Evolutionary conservation across 1,284 basidiomycete genomes (phyloP), one percentile per base, ranked within the genome.

Genomic region (Rhizoctonia solani): DNA sequence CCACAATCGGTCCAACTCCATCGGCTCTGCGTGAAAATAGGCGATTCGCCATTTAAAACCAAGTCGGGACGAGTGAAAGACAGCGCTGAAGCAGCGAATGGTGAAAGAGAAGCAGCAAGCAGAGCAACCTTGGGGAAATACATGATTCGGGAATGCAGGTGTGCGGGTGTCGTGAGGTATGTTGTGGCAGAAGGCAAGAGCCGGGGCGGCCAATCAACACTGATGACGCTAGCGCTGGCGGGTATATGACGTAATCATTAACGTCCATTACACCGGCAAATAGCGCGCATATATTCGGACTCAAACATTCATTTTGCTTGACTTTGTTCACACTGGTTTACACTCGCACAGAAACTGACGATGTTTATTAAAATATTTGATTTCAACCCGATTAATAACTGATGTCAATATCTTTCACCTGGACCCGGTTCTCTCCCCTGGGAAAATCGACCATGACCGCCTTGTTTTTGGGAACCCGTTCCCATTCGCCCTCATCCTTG

Each of bases 391-490:
- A 39, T 30, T 32, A 6, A 29, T 32, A 53, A 4, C 5, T n/a
- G 27, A 61, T 44, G 4, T 16, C 41, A 49, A 61, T 61, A 6
- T 61, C 30, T 39, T 49, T 46, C 3, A 61, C 11, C 29, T 32
- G 29, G n/a, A 61, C 21, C 25, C 32, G 25, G 4, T 29, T 61
- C 42, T 46, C 19, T 1, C 58, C 58, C 25, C 34, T 19, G 25
- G 29, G 37, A 61, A 61, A 61, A 25, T 49, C 75, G 0, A 79
- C 76, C 72, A 75, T 74, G 13, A 79, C 61, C 49, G 73, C 75
- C 42, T 74, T 67, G 54, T 77, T 77, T 72, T 77, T 77, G 47
- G 67, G 68, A 8, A 78, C 75, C 56, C 78, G 69, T 66, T 73
- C 71, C 77, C 77, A 79, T 13, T 78, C 75, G 11, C 74, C 69